Base-by-base conservation (phyloP, 441 rosid genomes). In the Manihot esculenta region DNA sequence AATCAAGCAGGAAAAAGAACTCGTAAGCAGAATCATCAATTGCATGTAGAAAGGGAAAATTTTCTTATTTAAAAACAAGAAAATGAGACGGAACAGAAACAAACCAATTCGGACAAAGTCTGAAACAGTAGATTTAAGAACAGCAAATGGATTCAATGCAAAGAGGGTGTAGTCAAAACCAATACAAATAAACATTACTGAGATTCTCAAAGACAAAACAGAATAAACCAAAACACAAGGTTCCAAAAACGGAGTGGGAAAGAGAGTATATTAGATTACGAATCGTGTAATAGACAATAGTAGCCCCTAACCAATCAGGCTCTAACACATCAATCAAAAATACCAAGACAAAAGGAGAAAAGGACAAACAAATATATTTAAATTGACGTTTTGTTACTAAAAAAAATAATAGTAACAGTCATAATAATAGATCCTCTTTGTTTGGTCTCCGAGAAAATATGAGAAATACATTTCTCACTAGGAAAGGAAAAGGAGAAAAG, bases 151-250 rank as follows among this genome's bases (percentile, higher is more conserved):
- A 78, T 66, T 81, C 73, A 77, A 76, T 30, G 38, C 72, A 80
- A 51, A 72, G 75, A 74, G 73, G 59, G 77, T 71, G 65, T 67
- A 57, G 83, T 72, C 79, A 83, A n/a, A 81, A 77, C 66, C 56
- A 76, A 76, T 35, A 75, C 80, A 81, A 77, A 79, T 79, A 78
- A 62, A 74, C 82, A 78, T 77, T 26, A 73, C 83, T 67, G 45
- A 80, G 89, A 88, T 86, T 88, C 91, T 83, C 63, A 59, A 53
- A 68, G 89, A 87, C 95, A 87, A 87, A 58, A 60, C 78, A 79
- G 87, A 86, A 86, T 71, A 85, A 88, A 79, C 93, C 88, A 86
- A 85, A 81, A 79, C 85, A 69, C 75, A 86, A 54, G 51, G 65
- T 62, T 80, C 89, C 93, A 87, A 88, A 81, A 82, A 47, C 73